These are phyloP conservation scores for Neonectria faginata DNA, from an alignment of 2,329 filamentous ascomycete species.

Conservation along the genomic window DNA sequence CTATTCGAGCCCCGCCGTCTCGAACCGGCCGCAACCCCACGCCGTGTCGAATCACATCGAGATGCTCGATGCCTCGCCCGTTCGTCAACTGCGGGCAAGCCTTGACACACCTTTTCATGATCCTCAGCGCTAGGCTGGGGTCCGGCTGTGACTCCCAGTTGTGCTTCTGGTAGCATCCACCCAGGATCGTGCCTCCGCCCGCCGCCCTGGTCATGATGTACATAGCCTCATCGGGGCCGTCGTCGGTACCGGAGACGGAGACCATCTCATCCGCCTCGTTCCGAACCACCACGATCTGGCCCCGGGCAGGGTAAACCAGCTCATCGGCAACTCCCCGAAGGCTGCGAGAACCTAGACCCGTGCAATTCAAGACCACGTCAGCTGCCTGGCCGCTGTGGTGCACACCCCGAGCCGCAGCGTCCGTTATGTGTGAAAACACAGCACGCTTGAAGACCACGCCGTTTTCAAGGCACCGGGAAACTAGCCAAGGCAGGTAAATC, in stretches of 20 bases:
- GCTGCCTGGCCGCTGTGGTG: constrained; percentile 66
- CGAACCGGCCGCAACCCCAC: constrained; percentile 83
- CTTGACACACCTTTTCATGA: constrained; percentile 80
- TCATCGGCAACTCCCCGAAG: constrained; percentile 85
- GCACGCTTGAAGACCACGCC: constrained; percentile 77
- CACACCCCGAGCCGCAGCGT: constrained; percentile 62
- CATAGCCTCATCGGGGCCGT: constrained; percentile 75
- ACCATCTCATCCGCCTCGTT: constrained; percentile 80
- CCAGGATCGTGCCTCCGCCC: constrained; percentile 82
- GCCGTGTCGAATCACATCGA: constrained; percentile 82
- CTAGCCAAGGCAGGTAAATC: constrained; percentile 86
- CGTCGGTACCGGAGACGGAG: constrained; percentile 76
- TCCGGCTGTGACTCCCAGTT: constrained; percentile 84
- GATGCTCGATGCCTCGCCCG: constrained; percentile 74
- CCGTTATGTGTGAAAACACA: constrained; percentile 73
- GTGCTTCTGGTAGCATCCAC: constrained; percentile 81
- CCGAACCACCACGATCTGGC: constrained; percentile 84
- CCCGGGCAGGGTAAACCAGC: constrained; percentile 78
- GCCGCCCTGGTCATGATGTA: constrained; percentile 86
- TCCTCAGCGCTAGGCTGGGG: constrained; percentile 78
- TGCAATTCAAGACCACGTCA: constrained; percentile 84
- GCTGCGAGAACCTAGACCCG: constrained; percentile 77
- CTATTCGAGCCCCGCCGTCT: constrained; percentile 79
- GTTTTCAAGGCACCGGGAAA: constrained; percentile 79
- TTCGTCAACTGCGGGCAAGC: constrained; percentile 72